Conservation (phyloP, 2,329 filamentous ascomycete genomes). For the Microthyrium microscopicum region DNA sequence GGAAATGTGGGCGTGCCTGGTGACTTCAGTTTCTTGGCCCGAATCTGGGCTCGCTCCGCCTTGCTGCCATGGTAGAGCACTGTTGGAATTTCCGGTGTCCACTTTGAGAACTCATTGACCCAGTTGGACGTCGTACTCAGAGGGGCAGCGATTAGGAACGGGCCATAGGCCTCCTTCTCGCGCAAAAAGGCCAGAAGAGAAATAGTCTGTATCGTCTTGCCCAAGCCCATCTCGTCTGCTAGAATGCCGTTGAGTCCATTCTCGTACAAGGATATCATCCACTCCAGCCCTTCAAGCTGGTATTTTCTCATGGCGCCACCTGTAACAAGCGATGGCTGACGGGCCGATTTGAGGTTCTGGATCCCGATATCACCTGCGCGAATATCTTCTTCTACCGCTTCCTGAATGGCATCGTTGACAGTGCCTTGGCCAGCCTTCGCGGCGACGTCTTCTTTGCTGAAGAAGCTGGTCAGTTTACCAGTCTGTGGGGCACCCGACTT, state of each 20-base stretch:
- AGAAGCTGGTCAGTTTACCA: constrained; percentile 40
- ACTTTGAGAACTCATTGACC: constrained; percentile 83
- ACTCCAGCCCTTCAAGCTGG: constrained; percentile 84
- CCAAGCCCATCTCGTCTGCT: constrained; percentile 87
- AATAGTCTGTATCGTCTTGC: constrained; percentile 86
- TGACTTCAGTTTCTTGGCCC: constrained; percentile 52
- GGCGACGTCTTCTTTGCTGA: constrained; percentile 41
- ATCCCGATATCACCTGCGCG: constrained; percentile 44
- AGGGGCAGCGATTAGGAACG: constrained; percentile 79
- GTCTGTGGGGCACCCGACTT: constrained; percentile 16
- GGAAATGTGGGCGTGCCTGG: constrained; percentile 62
- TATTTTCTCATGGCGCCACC: constrained; percentile 89
- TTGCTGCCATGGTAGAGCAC: constrained; percentile 82
- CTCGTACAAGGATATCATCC: constrained; percentile 71
- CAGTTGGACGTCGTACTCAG: constrained; percentile 88
- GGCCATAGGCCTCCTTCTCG: constrained; percentile 74
- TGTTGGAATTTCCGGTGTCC: constrained; percentile 78
- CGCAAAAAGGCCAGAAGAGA: constrained; percentile 72
- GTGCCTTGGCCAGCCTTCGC: constrained; percentile 35
- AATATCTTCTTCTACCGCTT: constrained; percentile 40
- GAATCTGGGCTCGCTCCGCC: constrained; percentile 58
- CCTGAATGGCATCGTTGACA: constrained; percentile 39
- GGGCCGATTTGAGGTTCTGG: constrained; percentile 59
- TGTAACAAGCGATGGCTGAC: constrained; percentile 70
- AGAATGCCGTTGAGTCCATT: constrained; percentile 85